These are phyloP conservation scores for Zymoseptoria brevis DNA, from an alignment of 2,329 filamentous ascomycete species.

Conservation along the genomic window DNA sequence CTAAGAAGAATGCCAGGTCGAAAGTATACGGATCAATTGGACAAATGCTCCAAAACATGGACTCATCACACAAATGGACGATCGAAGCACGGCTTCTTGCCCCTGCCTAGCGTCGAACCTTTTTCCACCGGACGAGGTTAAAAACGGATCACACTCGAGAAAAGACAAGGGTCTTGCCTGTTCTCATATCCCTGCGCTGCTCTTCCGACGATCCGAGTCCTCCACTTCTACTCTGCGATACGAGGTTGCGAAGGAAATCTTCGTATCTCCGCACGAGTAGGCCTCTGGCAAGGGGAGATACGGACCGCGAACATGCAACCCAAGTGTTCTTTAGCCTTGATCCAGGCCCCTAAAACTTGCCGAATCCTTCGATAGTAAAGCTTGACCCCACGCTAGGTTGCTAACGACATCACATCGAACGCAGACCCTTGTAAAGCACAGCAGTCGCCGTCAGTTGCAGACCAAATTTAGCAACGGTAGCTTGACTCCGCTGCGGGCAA, in stretches of 20 bases:
- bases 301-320: neutral
- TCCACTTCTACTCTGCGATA: neutral
- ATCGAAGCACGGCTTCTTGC: too few relatives aligned
- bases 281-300: neutral
- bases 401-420: neutral
- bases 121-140: too few relatives aligned
- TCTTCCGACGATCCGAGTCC: neutral
- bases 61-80: too few relatives aligned
- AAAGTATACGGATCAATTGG: too few relatives aligned
- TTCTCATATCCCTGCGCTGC: neutral
- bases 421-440: neutral
- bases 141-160: neutral
- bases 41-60: too few relatives aligned
- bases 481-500: neutral
- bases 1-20: too few relatives aligned
- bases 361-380: neutral
- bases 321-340: neutral
- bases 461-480: neutral
- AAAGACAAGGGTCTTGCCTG: neutral
- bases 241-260: neutral
- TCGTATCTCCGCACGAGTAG: neutral
- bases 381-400: neutral
- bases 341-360: neutral
- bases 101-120: too few relatives aligned
- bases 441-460: neutral